Conservation (phyloP, 176 grass and related monocot species). For the Triticum monococcum region DNA sequence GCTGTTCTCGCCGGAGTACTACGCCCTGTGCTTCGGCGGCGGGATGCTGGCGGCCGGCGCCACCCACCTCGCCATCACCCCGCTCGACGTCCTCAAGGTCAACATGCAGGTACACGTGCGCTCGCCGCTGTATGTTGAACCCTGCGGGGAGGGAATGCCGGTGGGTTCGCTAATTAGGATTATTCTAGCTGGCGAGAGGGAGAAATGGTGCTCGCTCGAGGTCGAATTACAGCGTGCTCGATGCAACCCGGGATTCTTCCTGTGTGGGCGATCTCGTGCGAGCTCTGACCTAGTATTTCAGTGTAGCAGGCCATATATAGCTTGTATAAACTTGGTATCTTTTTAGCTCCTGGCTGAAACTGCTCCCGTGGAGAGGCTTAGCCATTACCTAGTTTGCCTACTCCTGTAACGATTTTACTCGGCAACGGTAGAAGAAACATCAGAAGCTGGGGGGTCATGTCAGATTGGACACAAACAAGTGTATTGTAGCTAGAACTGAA, state of each 20-base stretch:
- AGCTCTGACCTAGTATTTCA: not conserved
- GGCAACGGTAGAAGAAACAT: not conserved
- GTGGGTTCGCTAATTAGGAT: not conserved
- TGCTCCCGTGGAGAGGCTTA: not conserved
- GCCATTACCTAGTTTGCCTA: not conserved
- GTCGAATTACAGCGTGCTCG: not conserved
- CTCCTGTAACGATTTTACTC: not conserved
- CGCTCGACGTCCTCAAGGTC: constrained; percentile 94
- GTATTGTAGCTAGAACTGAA: not conserved
- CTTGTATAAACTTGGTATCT: not conserved
- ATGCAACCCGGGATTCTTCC: not conserved
- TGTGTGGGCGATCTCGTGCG: not conserved
- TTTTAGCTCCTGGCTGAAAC: not conserved
- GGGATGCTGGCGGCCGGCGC: constrained; percentile 90
- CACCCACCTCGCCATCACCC: constrained; percentile 91
- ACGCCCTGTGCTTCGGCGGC: constrained; percentile 79
- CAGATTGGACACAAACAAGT: not conserved
- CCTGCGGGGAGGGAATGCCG: not conserved
- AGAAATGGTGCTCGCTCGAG: not conserved
- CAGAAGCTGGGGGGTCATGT: not conserved
- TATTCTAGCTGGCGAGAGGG: not conserved
- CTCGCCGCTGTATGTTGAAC: rapidly evolving
- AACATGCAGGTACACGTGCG: constrained; percentile 77
- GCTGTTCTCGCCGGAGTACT: constrained; percentile 89
- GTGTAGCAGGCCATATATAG: not conserved